phyloP scores from a whole-genome alignment of 129 eudicot species.

The Flaveria brownii region DNA sequence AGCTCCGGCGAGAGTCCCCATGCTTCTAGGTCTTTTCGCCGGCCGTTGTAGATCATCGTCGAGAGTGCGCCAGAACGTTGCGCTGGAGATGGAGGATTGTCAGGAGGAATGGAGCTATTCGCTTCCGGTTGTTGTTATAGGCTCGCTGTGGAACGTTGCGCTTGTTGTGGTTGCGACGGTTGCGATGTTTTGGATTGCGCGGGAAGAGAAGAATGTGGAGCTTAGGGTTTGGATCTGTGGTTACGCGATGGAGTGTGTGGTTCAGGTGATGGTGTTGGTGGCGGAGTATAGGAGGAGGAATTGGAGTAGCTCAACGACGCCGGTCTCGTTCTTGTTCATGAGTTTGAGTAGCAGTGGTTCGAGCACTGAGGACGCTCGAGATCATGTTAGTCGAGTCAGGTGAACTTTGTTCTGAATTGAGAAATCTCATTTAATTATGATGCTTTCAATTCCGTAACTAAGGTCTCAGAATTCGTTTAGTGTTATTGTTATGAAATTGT shows the following conservation, averaged over 20 bases:
- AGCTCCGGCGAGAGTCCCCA: conserved; percentile 29
- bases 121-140: conserved; percentile 69
- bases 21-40: conserved; percentile 51
- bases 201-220: conserved; percentile 57
- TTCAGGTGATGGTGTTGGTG: conserved; percentile 69
- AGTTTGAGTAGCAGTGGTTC: conserved; percentile 7
- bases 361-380: neutral
- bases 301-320: conserved; percentile 9
- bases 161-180: conserved; percentile 55
- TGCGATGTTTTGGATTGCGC: conserved; percentile 42
- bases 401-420: neutral
- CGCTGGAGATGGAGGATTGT: neutral
- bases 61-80: conserved; percentile 16
- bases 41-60: conserved; percentile 45
- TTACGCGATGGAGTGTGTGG: conserved; percentile 56
- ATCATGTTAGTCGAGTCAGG: conserved; percentile 23
- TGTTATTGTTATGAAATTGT: neutral
- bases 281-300: conserved; percentile 56
- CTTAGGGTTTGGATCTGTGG: conserved; percentile 82
- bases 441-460: conserved; percentile 1
- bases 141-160: conserved; percentile 58
- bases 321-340: too few relatives aligned
- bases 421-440: conserved; percentile 5
- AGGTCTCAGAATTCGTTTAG: neutral
- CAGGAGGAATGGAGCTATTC: conserved; percentile 75